Base-by-base conservation (phyloP, 306 rosid genomes). In the Nissolia schottii region DNA sequence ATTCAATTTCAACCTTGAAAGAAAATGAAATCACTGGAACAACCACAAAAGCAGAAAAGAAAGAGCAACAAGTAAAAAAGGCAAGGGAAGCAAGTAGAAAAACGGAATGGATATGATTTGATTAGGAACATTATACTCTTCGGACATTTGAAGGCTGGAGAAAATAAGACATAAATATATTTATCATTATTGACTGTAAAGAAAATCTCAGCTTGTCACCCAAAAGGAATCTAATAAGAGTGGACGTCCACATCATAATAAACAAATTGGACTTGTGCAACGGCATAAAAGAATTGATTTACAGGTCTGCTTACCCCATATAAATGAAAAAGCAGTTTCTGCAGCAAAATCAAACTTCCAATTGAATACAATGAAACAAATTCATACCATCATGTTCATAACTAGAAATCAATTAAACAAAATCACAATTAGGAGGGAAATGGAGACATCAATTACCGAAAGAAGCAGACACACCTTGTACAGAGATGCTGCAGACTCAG, bases 401-500 rank as follows among this genome's bases (percentile, higher is more conserved):
- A 56, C 5, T 34, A 45, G 11, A n/a, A 12, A 25, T 49, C 41
- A 49, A 14, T 8, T 4, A 16, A 54, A 75, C 48, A 70, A 15
- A n/a, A 29, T 20, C 3, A 57, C 32, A 75, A 12, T 22, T 29
- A 35, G 51, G 43, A 10, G 19, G 74, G 65, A 63, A 43, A 37
- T 24, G 34, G 51, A 56, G 31, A 80, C 37, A 67, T 62, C 25
- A 75, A 56, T 15, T 18, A 24, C 31, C 6, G 9, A 24, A 70
- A 38, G 43, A 79, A 50, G 67, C 32, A 76, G 60, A 61, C 81
- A 67, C 24, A 95, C 99, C 97, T 91, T 91, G 92, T 86, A 91
- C 69, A 91, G 77, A 38, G 99, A 95, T 46, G 99, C 99, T 49
- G 99, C 99, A 82, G 99, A 95, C 82, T 95, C 97, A 14, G 99